Base-by-base conservation (phyloP, 2,329 filamentous ascomycete species). In the Diaporthe capsici region DNA sequence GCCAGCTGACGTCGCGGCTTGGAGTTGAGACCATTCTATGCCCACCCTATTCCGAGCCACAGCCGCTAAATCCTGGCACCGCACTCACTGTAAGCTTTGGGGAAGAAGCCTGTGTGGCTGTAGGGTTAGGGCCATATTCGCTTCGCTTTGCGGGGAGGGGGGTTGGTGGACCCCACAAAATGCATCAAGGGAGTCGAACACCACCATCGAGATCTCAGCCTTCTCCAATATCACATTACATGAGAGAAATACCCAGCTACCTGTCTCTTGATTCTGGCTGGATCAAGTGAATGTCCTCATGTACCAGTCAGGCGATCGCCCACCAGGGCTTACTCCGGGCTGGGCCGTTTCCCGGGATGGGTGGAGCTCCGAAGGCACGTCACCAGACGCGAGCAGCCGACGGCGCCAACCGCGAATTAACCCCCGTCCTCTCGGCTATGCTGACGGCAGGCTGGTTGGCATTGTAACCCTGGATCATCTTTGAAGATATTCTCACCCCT, bases 311-410 rank as follows among this genome's bases (percentile, higher is more conserved):
- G 13, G 49, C 65, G 65, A 39, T 53, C 65, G 15, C 4, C 34
- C 9, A 20, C 17, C 28, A 25, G 37, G 31, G 47, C 34, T 63
- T 53, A 25, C 60, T 39, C 37, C 58, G 47, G 57, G 47, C 25
- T 49, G 49, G 47, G 58, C 44, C 47, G 49, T 25, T 25, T 49
- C 42, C 42, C 12, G 28, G 25, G 22, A 10, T 73, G 25, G 20
- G 34, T 63, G 70, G 12, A 53, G 28, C 31, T 44, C 31, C 44
- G 37, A 55, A 42, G 10, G 22, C 44, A 17, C 58, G 58, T 73
- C 71, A 65, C 34, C 47, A 34, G 71, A 53, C 57, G 39, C 44
- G 47, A 55, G 39, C 71, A 73, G 58, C 71, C 47, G 71, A 73
- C 51, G 57, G 47, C 58, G 12, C 47, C 34, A 42, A 55, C 65